A percentile compares a stretch with the other conserved stretches of the same genome.
phyloP scores from a whole-genome alignment of 306 rosid species.

The Pterocarpus macrocarpus region DNA sequence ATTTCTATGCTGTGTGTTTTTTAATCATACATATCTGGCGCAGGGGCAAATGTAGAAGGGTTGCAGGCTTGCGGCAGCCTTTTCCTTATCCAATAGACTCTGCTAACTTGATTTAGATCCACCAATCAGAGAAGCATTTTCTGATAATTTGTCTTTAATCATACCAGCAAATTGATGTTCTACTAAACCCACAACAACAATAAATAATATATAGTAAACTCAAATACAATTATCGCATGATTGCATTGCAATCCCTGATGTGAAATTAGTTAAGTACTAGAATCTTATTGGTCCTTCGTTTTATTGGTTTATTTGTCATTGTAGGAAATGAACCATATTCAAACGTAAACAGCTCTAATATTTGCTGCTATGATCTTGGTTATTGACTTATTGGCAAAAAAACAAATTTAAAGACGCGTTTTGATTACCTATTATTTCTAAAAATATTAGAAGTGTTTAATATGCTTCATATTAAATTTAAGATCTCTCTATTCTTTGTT shows the following conservation, averaged over 20 bases:
- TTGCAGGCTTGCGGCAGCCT: constrained; percentile 30
- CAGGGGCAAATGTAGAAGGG: not conserved
- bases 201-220: not conserved
- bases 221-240: not conserved
- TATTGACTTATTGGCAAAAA: constrained; percentile 1
- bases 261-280: constrained; percentile 25
- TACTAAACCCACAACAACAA: constrained; percentile 5
- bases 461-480: not conserved
- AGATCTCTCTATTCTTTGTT: not conserved
- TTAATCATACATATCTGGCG: constrained; percentile 36
- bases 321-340: not conserved
- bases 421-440: not conserved
- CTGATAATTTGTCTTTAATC: constrained; percentile 41
- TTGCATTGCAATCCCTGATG: not conserved
- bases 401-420: constrained; percentile 33
- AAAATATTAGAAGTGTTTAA: not conserved
- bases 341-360: not conserved
- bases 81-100: constrained; percentile 45
- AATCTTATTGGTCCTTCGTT: not conserved
- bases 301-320: constrained; percentile 26
- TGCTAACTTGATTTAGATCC: constrained; percentile 72
- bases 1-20: constrained; percentile 5
- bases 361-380: not conserved
- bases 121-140: constrained; percentile 52
- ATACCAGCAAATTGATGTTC: constrained; percentile 30